Percentiles rank a stretch among this genome's conserved stretches.
Conservation (phyloP, 208 protist genomes). For the Trypanosoma boissoni region DNA sequence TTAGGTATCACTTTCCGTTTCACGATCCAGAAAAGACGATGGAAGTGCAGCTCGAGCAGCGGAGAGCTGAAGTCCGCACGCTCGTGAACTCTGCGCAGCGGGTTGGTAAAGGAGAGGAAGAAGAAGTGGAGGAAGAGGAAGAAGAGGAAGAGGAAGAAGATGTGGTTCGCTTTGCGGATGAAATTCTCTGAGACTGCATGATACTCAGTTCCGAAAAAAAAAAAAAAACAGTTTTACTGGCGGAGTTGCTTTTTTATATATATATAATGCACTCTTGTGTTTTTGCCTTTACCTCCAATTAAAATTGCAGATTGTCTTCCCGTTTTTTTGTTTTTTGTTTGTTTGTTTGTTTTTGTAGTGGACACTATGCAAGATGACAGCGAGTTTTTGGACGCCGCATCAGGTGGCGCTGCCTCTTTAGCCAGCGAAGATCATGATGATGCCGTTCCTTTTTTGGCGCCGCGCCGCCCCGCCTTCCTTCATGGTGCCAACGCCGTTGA, state of each 20-base stretch:
- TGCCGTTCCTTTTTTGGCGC: slow-evolving; percentile 44
- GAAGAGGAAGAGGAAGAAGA: slow-evolving; percentile 7
- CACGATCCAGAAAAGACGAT: slow-evolving; percentile 61
- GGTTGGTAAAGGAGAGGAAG: neutral
- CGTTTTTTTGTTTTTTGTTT: too few relatives aligned
- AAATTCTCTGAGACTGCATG: slow-evolving; percentile 28
- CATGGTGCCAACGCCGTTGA: neutral
- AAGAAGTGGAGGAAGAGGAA: slow-evolving; percentile 3
- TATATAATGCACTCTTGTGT: neutral
- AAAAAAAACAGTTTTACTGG: neutral
- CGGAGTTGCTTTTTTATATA: neutral
- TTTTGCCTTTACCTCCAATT: neutral
- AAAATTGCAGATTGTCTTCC: too few relatives aligned
- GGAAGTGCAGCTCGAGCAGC: slow-evolving; percentile 32
- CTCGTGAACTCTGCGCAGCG: slow-evolving; percentile 8
- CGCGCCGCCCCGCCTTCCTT: slow-evolving; percentile 11
- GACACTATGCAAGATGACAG: slow-evolving; percentile 2
- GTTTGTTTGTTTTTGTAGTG: neutral
- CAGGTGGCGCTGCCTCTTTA: neutral
- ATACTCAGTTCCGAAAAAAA: neutral
- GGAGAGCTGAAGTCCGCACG: slow-evolving; percentile 1
- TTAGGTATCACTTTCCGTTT: slow-evolving; percentile 80
- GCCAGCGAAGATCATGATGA: slow-evolving; percentile 12
- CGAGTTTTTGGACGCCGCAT: slow-evolving; percentile 3
- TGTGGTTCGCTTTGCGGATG: slow-evolving; percentile 23